phyloP scores from a whole-genome alignment of 2,329 filamentous ascomycete genomes.

The Epichloe sp. region DNA sequence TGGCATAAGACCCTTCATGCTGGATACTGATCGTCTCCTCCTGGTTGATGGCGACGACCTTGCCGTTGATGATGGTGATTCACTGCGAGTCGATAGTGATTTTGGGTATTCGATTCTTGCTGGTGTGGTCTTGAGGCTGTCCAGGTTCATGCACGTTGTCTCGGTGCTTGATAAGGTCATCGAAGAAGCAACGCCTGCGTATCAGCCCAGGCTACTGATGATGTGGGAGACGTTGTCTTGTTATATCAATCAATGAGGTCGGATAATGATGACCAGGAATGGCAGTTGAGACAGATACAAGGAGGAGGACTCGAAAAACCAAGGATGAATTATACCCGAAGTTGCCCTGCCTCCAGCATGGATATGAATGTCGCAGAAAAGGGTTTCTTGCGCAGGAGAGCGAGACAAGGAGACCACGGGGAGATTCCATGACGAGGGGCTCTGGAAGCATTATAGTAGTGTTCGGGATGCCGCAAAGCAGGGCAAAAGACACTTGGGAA shows the following conservation, averaged over 20 bases:
- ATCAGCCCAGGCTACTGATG: constrained; percentile 4
- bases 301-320: background rate
- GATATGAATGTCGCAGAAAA: constrained; percentile 3
- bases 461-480: constrained; percentile 2
- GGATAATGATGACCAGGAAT: background rate
- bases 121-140: background rate
- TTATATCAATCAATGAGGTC: constrained; percentile 1
- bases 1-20: constrained; percentile 26
- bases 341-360: background rate
- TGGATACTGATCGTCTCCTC: constrained; percentile 23
- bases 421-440: constrained; percentile 3
- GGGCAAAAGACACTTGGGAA: constrained; percentile 2
- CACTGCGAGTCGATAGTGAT: constrained; percentile 1
- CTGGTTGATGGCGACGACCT: constrained; percentile 10
- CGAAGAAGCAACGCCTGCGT: constrained; percentile 1
- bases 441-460: constrained; percentile 5
- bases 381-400: background rate
- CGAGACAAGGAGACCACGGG: constrained; percentile 5
- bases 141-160: constrained; percentile 4
- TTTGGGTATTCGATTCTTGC: background rate
- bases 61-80: constrained; percentile 6
- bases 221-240: constrained; percentile 2
- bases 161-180: constrained; percentile 4
- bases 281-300: background rate
- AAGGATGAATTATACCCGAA: background rate